Evolutionary conservation across 495 filamentous ascomycete genomes (phyloP), one percentile per base, ranked within the genome.

Genomic region (Aspergillus funiculosus): DNA sequence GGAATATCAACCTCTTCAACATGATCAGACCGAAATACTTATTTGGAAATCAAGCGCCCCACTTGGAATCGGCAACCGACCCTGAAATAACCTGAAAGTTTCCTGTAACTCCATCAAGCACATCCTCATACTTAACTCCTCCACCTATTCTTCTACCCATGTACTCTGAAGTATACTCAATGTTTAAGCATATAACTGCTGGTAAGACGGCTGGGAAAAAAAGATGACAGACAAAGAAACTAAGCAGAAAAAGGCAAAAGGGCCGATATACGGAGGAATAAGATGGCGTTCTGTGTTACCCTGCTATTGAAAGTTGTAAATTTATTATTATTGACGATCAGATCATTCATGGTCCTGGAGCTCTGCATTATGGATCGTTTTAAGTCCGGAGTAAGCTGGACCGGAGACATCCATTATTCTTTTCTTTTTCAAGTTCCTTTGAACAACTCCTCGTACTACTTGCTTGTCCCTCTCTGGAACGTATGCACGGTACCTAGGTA

Each of bases 1-100:
- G 29, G 20, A 24, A 22, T 43, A 20, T 36, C 34, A 39, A 46
- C 18, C 32, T 37, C 28, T 25, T 11, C 7, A 13, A 34, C 21
- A 40, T 5, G 45, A 40, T 35, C 45, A 48, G 46, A 48, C 46
- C 46, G 46, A 48, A 41, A 20, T 15, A 41, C 46, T 39, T n/a
- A 41, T 48, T 41, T 21, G 46, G 46, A 41, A 41, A 48, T 20
- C 17, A 19, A 32, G 31, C 29, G 46, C 37, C 28, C 36, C 36
- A 41, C 37, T 27, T 36, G 17, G 37, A 48, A 41, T 48, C 46
- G 37, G 46, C 29, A 41, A 48, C 46, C 30, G 46, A 48, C 46
- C 46, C 46, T 48, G 46, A 29, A 4, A n/a, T n/a, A n/a, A n/a
- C n/a, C 29, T 26, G 26, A 39, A 39, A 35, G 35, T 39, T 39